Base-by-base conservation (phyloP, 2,329 filamentous ascomycete genomes). In the Talaromyces sp. region DNA sequence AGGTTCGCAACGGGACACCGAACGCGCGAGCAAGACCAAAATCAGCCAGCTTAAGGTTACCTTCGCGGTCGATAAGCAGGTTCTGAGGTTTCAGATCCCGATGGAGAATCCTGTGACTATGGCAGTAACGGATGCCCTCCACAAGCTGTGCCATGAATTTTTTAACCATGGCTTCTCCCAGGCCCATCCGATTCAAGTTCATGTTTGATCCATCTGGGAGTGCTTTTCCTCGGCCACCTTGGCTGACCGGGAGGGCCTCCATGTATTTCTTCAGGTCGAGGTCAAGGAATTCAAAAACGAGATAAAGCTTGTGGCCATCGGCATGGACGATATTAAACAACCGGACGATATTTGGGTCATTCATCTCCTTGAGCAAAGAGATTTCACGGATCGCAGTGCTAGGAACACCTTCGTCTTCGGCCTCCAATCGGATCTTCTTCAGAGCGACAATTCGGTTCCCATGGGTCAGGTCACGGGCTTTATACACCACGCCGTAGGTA, bases 231-330 rank as follows among this genome's bases (percentile, higher is more conserved):
- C 91, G 86, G 46, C 91, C 91, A 66, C 91, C 91, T 70, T 95
- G 90, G 70, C 83, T 88, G 61, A 93, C 87, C 3, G 91, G 91
- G 50, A 96, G 83, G 7, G 91, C 85, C 76, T 96, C 92, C 91
- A 96, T 96, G 77, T 95, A 96, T 76, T 95, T 96, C 81, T 96
- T 96, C 68, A 96, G 81, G 70, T 96, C 92, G 61, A 93, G 83
- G 71, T 96, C 92, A 66, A 96, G 88, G 76, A 90, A 96, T 74
- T 96, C 92, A 65, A 92, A 90, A 67, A 96, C 92, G 54, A 96
- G 88, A 76, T 96, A 96, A 56, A 96, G 85, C 79, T 96, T 96
- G 79, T 96, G 91, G 60, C 92, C 91, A 73, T 96, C 92, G 71
- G 92, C 91, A 75, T 96, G 92, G 57, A 96, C 91, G 66, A 96